A percentile compares a stretch with the other conserved stretches of the same genome.
These are phyloP conservation scores for Komagataella pseudopastoris DNA, from an alignment of 805 yeast species.

Conservation along the genomic window DNA sequence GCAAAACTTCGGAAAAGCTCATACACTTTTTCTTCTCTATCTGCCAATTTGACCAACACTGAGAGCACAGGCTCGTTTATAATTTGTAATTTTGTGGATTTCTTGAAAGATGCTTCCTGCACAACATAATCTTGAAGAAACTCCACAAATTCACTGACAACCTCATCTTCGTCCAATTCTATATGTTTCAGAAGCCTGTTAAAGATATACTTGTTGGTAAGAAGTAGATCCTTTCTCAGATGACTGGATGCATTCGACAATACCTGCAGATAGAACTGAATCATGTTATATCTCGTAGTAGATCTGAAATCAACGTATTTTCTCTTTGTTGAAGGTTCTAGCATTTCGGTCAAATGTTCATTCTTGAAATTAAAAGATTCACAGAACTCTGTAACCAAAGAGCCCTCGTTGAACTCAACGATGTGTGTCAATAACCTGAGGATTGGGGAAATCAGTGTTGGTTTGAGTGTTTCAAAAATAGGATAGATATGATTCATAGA, in stretches of 20 bases:
- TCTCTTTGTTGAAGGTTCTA: conserved; percentile 27
- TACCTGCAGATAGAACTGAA: conserved; percentile 47
- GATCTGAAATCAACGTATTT: conserved; percentile 9
- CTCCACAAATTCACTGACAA: conserved; percentile 25
- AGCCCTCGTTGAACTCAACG: conserved; percentile 33
- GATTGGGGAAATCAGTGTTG: conserved; percentile 46
- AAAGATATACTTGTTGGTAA: conserved; percentile 42
- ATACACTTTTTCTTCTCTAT: conserved; percentile 20
- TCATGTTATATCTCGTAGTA: conserved; percentile 45
- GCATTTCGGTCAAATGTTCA: conserved; percentile 45
- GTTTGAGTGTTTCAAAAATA: conserved; percentile 56
- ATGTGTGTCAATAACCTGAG: conserved; percentile 43
- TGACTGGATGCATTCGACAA: conserved; percentile 34
- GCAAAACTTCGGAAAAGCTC: conserved; percentile 34
- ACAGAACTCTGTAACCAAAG: conserved; percentile 40
- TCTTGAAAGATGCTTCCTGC: conserved; percentile 46
- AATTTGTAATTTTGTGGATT: conserved; percentile 57
- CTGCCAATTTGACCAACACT: conserved; percentile 37
- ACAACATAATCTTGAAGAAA: conserved; percentile 39
- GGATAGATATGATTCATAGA: conserved; percentile 35
- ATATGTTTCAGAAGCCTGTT: conserved; percentile 57
- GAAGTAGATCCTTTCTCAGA: conserved; percentile 50
- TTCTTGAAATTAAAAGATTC: conserved; percentile 57
- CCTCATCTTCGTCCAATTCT: conserved; percentile 33
- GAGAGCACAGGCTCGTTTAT: conserved; percentile 66